Evolutionary conservation across 495 filamentous ascomycete genomes (phyloP).

Genomic region (Penicillium ochrochloron): DNA sequence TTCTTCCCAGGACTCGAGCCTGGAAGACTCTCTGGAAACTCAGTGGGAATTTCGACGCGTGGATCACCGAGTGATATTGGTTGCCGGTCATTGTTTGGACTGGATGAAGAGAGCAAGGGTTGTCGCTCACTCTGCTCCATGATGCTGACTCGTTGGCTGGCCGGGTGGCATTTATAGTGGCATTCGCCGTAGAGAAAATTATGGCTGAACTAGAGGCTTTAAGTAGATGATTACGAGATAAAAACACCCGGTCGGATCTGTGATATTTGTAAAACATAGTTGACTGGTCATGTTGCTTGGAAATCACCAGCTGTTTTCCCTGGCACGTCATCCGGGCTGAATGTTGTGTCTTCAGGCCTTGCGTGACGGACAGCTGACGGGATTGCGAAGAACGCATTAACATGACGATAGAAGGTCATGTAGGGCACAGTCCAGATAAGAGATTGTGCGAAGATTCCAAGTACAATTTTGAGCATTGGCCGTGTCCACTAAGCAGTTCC

Average conservation of each 20-base stretch:
- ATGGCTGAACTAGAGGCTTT: neutral
- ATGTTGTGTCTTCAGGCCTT: slow-evolving; percentile 30
- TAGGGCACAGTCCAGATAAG: neutral
- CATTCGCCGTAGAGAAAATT: neutral
- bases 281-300: slow-evolving; percentile 27
- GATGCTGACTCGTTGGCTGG: neutral
- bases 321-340: slow-evolving; percentile 41
- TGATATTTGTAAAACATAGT: neutral
- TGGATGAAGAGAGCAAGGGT: slow-evolving; percentile 31
- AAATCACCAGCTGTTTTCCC: slow-evolving; percentile 28
- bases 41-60: slow-evolving; percentile 4
- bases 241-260: neutral
- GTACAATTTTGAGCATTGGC: neutral
- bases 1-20: slow-evolving; percentile 27
- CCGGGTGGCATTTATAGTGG: neutral
- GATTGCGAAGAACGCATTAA: slow-evolving; percentile 9
- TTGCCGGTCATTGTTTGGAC: slow-evolving; percentile 13
- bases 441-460: neutral
- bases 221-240: neutral
- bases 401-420: slow-evolving; percentile 4
- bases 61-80: neutral
- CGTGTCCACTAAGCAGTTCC: no score
- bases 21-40: slow-evolving; percentile 21
- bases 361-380: slow-evolving; percentile 14
- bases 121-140: slow-evolving; percentile 35